A percentile compares a stretch with the other conserved stretches of the same genome.
phyloP scores from a whole-genome alignment of 2,329 filamentous ascomycete genomes.

The Pseudogymnoascus sp. region DNA sequence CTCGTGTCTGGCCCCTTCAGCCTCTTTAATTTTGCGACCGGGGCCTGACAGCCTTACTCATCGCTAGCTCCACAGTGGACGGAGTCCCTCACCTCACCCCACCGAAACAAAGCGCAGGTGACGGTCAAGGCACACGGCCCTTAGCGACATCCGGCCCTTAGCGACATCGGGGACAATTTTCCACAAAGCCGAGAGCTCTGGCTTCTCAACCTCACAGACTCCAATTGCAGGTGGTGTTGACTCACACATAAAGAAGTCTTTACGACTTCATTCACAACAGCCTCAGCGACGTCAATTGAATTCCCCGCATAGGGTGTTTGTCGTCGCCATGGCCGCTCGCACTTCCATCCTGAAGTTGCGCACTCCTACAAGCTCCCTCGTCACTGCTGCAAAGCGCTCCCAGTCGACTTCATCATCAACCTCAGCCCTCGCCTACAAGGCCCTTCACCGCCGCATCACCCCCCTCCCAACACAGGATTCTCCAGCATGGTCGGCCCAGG shows the following conservation, averaged over 20 bases:
- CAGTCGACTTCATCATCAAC: slow-evolving; percentile 64
- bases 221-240: slow-evolving; percentile 6
- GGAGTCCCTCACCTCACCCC: neutral
- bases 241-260: slow-evolving; percentile 4
- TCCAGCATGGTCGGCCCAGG: slow-evolving; percentile 79
- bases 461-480: slow-evolving; percentile 73
- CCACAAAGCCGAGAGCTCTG: slow-evolving; percentile 5
- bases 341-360: slow-evolving; percentile 25
- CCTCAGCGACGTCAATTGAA: slow-evolving; percentile 10
- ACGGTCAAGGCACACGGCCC: slow-evolving; percentile 5
- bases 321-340: slow-evolving; percentile 26
- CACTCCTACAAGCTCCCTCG: slow-evolving; percentile 17
- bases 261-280: slow-evolving; percentile 3
- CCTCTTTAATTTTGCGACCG: slow-evolving; percentile 7
- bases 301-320: neutral
- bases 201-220: slow-evolving; percentile 1
- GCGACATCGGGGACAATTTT: slow-evolving; percentile 8
- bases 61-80: slow-evolving; percentile 2
- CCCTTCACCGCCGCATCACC: slow-evolving; percentile 81
- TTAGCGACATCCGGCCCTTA: slow-evolving; percentile 9
- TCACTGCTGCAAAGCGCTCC: slow-evolving; percentile 24
- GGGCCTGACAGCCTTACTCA: slow-evolving; percentile 5
- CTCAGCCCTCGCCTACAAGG: slow-evolving; percentile 94
- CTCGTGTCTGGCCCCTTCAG: neutral
- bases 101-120: slow-evolving; percentile 2